Evolutionary conservation across 1,139 yeast species (phyloP).

Genomic region (Suhomyces bokatorum): DNA sequence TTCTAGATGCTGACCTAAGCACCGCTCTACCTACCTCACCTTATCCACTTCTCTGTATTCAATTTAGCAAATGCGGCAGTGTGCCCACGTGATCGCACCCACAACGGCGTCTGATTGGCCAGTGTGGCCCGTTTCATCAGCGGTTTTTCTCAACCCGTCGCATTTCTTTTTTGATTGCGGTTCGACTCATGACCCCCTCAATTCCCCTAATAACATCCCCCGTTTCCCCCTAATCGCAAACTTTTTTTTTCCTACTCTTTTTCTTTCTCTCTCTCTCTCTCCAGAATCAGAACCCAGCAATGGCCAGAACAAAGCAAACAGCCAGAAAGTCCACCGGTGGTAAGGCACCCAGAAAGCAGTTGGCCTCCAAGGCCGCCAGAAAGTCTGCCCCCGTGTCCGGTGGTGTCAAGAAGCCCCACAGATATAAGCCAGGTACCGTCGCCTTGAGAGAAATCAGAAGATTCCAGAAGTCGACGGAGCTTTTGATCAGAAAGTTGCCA

Average conservation of each 20-base stretch:
- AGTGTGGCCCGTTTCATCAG: neutral
- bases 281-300: slow-evolving; percentile 15
- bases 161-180: slow-evolving; percentile 10
- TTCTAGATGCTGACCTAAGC: too few relatives aligned
- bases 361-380: slow-evolving; percentile 56
- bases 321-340: slow-evolving; percentile 58
- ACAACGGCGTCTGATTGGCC: slow-evolving; percentile 9
- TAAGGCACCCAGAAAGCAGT: slow-evolving; percentile 56
- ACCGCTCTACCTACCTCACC: neutral
- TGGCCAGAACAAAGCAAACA: slow-evolving; percentile 57
- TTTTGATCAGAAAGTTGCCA: slow-evolving; percentile 53
- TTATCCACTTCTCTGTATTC: neutral
- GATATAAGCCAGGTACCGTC: slow-evolving; percentile 58
- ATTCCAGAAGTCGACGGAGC: slow-evolving; percentile 54
- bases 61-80: neutral
- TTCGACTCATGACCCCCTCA: slow-evolving; percentile 9
- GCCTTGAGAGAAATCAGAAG: slow-evolving; percentile 58
- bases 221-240: slow-evolving; percentile 11
- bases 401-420: slow-evolving; percentile 55
- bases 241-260: slow-evolving; percentile 11
- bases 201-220: neutral
- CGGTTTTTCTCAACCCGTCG: slow-evolving; percentile 6
- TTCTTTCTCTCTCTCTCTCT: neutral
- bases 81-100: slow-evolving; percentile 1
- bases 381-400: slow-evolving; percentile 54